Evolutionary conservation across 305 asterid genomes (phyloP).

Genomic region (Fraxinus albicans): DNA sequence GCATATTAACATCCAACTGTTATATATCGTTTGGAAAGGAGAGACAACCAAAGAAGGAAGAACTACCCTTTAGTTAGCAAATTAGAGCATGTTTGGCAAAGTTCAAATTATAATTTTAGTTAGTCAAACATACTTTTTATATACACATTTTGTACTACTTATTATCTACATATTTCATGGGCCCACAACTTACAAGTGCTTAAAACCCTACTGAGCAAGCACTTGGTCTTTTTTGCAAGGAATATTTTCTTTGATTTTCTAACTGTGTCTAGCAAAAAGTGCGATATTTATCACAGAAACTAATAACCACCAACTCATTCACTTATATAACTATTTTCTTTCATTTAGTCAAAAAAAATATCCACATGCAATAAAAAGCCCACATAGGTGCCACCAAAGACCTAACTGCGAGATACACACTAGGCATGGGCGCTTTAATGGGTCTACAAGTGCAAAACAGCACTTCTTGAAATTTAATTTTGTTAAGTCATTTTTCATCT

Average conservation of each 20-base stretch:
- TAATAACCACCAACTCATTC: background rate
- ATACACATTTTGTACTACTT: too few relatives aligned
- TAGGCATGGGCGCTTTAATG: background rate
- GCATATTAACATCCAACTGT: background rate
- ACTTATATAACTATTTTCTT: too few relatives aligned
- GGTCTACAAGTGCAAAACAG: background rate
- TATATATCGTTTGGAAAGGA: background rate
- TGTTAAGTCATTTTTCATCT: background rate
- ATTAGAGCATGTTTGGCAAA: too few relatives aligned
- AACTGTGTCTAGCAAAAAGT: background rate
- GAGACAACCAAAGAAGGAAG: background rate
- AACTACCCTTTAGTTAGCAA: background rate
- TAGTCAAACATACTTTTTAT: too few relatives aligned
- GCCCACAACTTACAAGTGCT: too few relatives aligned
- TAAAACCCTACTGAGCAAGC: too few relatives aligned
- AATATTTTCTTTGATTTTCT: too few relatives aligned
- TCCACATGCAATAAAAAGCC: background rate
- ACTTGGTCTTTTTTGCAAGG: too few relatives aligned
- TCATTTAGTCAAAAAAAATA: background rate
- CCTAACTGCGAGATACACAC: background rate
- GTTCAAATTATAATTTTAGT: too few relatives aligned
- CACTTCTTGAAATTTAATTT: background rate
- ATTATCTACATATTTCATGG: too few relatives aligned
- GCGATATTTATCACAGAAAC: background rate
- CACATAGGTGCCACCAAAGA: background rate